Conservation (phyloP, 2,329 filamentous ascomycete species). For the Periconia macrospinosa region DNA sequence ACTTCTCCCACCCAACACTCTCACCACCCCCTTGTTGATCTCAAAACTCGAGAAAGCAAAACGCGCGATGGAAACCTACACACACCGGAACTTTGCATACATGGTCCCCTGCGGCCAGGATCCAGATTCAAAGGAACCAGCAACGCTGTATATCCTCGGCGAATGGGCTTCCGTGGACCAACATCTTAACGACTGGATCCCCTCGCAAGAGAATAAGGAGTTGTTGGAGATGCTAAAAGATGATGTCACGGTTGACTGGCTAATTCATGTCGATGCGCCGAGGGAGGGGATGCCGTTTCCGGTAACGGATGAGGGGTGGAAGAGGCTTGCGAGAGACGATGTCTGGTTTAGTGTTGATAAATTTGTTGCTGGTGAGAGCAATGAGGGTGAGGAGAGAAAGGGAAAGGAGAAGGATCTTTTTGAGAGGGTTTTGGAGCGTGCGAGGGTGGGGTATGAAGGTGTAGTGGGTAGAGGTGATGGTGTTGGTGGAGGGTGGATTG, state of each 20-base stretch:
- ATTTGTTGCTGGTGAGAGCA: background rate
- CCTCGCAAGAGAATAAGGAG: conserved; percentile 43
- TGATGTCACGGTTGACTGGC: conserved; percentile 58
- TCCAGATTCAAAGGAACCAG: conserved; percentile 50
- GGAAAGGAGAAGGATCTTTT: background rate
- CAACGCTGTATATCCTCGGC: conserved; percentile 57
- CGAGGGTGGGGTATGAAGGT: too few relatives aligned
- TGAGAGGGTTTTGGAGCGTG: too few relatives aligned
- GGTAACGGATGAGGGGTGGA: background rate
- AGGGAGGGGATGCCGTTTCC: conserved; percentile 27
- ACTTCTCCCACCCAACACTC: background rate
- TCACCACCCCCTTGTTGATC: background rate
- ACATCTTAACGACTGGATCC: conserved; percentile 54
- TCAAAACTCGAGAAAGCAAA: background rate
- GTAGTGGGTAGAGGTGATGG: too few relatives aligned
- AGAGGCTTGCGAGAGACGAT: background rate
- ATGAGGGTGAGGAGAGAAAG: too few relatives aligned
- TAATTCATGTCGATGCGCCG: conserved; percentile 57
- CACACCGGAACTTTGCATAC: background rate
- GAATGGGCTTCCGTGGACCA: conserved; percentile 67
- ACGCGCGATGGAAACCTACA: background rate
- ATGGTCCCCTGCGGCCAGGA: conserved; percentile 54
- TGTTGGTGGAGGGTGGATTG: too few relatives aligned
- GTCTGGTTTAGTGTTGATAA: background rate
- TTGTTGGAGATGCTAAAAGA: conserved; percentile 51